Evolutionary conservation across 2,329 filamentous ascomycete genomes (phyloP).

Genomic region (Pseudovirgaria hyperparasitica): DNA sequence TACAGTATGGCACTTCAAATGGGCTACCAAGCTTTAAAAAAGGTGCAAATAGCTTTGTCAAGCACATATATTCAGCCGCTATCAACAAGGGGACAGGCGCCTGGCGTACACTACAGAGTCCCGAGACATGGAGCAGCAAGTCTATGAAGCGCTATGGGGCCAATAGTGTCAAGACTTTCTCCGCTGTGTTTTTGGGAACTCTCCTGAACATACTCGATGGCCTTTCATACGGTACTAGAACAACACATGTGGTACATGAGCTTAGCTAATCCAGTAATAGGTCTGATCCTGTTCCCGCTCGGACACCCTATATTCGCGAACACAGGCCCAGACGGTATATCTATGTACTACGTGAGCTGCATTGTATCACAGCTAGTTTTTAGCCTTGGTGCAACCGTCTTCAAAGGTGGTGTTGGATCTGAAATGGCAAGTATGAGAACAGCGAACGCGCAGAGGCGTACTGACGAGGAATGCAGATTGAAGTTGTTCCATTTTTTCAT

Average conservation of each 20-base stretch:
- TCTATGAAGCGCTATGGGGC: constrained; percentile 51
- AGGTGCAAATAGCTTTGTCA: no score
- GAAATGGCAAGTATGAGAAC: constrained; percentile 59
- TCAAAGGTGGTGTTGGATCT: constrained; percentile 82
- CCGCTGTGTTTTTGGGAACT: constrained; percentile 77
- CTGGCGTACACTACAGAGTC: constrained; percentile 36
- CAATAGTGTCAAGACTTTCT: constrained; percentile 58
- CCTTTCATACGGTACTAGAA: constrained; percentile 68
- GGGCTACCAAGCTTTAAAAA: no score
- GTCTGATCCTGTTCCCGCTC: constrained; percentile 90
- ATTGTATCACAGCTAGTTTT: constrained; percentile 88
- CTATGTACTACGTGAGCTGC: constrained; percentile 97
- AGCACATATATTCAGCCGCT: constrained; percentile 9
- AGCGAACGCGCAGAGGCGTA: constrained; percentile 1
- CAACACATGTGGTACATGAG: not conserved
- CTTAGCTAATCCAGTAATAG: constrained; percentile 22
- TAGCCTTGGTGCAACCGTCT: constrained; percentile 71
- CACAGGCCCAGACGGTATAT: constrained; percentile 86
- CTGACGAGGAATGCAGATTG: constrained; percentile 47
- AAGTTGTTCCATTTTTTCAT: constrained; percentile 97
- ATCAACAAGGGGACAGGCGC: constrained; percentile 12
- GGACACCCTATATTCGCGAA: constrained; percentile 75
- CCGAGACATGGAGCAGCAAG: constrained; percentile 59
- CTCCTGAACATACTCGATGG: constrained; percentile 90
- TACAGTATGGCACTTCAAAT: no score